Conservation (phyloP, 2,329 filamentous ascomycete genomes). For the Cytospora schulzeri region DNA sequence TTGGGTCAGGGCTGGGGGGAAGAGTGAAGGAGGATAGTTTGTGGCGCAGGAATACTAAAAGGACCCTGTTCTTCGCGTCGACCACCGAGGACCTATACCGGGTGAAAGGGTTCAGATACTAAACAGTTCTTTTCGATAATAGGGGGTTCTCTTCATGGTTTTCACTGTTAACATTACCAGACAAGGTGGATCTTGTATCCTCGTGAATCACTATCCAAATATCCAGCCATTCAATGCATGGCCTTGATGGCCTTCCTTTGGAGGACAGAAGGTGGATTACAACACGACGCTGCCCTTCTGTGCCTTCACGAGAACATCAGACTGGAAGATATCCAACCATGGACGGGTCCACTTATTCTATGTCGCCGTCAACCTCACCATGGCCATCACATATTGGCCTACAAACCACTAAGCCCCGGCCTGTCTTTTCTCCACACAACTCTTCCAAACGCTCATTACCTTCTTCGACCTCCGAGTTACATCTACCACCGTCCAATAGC, state of each 20-base stretch:
- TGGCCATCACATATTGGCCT: slow-evolving; percentile 6
- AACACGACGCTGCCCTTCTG: not conserved
- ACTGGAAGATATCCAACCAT: not conserved
- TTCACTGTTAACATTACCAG: not conserved
- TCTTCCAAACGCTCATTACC: slow-evolving; percentile 7
- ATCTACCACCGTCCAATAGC: slow-evolving; percentile 14
- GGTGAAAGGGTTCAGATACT: not conserved
- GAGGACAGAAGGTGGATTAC: slow-evolving; percentile 9
- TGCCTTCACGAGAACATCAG: not conserved
- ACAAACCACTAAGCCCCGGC: slow-evolving; percentile 11
- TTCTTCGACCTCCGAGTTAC: slow-evolving; percentile 1
- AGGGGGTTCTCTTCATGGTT: not conserved
- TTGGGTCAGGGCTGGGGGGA: not conserved
- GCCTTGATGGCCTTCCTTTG: not conserved
- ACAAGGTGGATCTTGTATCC: not conserved
- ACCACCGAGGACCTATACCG: not conserved
- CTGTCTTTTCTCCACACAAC: slow-evolving; percentile 17
- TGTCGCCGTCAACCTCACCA: not conserved
- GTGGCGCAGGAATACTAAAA: slow-evolving; percentile 18
- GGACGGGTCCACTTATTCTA: not conserved
- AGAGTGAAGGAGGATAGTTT: not conserved
- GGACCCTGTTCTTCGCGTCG: slow-evolving; percentile 2
- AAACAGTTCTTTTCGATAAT: not conserved
- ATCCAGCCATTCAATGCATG: slow-evolving; percentile 3
- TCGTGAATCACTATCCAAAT: not conserved